A percentile compares a stretch with the other conserved stretches of the same genome.
These are phyloP conservation scores for Pseudisothecium myosuroides DNA, from an alignment of 225 moss, liverwort and hornwort species.

Conservation along the genomic window DNA sequence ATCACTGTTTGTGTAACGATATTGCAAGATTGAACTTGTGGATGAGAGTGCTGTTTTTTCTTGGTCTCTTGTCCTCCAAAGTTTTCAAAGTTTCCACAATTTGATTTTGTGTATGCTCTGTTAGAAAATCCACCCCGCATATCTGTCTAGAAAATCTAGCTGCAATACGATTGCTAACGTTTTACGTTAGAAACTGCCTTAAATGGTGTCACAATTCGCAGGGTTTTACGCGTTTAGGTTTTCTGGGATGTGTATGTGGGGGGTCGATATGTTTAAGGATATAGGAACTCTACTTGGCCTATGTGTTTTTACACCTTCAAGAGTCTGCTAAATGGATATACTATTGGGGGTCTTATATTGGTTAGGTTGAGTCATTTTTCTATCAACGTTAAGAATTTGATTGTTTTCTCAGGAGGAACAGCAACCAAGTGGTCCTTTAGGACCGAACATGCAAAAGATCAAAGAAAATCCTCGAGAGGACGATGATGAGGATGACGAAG, in stretches of 20 bases:
- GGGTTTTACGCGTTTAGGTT: neutral
- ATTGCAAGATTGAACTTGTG: neutral
- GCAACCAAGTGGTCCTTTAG: neutral
- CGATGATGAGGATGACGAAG: conserved; percentile 15
- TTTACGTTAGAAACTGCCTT: neutral
- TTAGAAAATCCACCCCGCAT: neutral
- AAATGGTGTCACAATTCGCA: neutral
- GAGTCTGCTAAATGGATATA: neutral
- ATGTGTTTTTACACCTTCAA: neutral
- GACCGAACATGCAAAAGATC: neutral
- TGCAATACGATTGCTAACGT: neutral
- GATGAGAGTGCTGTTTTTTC: neutral
- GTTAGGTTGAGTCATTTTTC: neutral
- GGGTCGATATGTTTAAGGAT: neutral
- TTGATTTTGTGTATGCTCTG: neutral
- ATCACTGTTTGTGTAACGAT: neutral
- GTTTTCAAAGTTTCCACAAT: neutral
- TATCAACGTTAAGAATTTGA: neutral
- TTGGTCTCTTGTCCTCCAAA: neutral
- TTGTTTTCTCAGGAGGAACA: neutral
- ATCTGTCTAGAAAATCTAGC: neutral
- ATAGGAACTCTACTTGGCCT: neutral
- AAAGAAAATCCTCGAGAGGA: neutral
- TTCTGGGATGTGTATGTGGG: neutral
- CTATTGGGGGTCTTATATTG: neutral